Base-by-base conservation (phyloP, 768 basidiomycete species). In the Amanita rimosa region DNA sequence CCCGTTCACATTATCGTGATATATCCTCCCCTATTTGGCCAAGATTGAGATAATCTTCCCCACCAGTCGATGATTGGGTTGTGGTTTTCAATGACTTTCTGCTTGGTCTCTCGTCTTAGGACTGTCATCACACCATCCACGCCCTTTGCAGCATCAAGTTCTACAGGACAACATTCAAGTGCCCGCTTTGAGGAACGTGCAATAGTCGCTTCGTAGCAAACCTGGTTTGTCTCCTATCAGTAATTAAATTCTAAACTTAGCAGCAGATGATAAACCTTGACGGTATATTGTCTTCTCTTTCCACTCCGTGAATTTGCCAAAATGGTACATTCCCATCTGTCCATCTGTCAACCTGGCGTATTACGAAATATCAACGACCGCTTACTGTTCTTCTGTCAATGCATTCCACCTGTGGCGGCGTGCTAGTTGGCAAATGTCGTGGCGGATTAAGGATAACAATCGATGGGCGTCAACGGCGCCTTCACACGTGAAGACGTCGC, bases 401-500 rank as follows among this genome's bases (percentile, higher is more conserved):
- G 53, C 46, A 26, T 55, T 55, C 16, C 45, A 53, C 1, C 52
- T 50, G 17, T 49, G 50, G 16, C 49, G 24, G 26, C 37, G 17
- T 3, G 52, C 52, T 8, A 49, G 27, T 29, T 54, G 29, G 34
- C 51, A 55, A 41, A 59, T 34, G 33, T 48, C 53, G 22, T 50
- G 46, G 40, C 49, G 52, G 38, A 45, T 21, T 33, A 54, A 44
- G 16, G 40, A 38, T 3, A 55, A 48, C 10, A 55, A 36, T 38
- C 44, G 50, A 19, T 41, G 52, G 1, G 46, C 50, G 38, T 55
- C 46, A 13, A 55, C 55, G 14, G 52, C 55, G 10, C 52, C 55
- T 40, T 52, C 53, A 36, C 55, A 55, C 9, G 44, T 47, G 46
- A 49, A 55, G n/a, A 42, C 39, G 29, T 55, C 55, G 21, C 41